These are phyloP conservation scores for Aspergillus quadricinctus DNA, from an alignment of 2,329 filamentous ascomycete genomes.

Conservation along the genomic window DNA sequence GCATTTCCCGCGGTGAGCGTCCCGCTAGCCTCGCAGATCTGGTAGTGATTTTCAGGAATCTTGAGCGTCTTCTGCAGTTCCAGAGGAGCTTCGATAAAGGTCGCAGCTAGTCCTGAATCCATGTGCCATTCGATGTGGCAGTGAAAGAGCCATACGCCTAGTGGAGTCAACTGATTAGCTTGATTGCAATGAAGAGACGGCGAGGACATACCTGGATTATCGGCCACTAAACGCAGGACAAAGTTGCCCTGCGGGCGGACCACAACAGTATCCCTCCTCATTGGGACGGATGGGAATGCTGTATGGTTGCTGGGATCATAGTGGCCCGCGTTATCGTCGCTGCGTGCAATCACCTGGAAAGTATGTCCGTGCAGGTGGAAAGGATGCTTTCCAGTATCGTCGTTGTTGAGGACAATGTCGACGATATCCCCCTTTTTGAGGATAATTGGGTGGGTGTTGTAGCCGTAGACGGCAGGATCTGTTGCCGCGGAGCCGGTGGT, in stretches of 20 bases:
- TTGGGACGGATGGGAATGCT: conserved; percentile 37
- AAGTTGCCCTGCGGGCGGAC: conserved; percentile 48
- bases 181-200: neutral
- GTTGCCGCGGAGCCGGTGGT: conserved; percentile 53
- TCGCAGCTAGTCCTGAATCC: conserved; percentile 48
- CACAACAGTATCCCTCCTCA: conserved; percentile 51
- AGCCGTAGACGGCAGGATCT: conserved; percentile 59
- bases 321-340: conserved; percentile 14
- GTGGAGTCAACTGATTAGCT: neutral
- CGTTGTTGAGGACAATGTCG: conserved; percentile 38
- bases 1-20: conserved; percentile 63
- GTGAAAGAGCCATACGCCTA: conserved; percentile 41
- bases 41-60: conserved; percentile 1
- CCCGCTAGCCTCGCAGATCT: conserved; percentile 35
- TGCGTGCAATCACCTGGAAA: conserved; percentile 57
- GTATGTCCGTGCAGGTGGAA: conserved; percentile 73
- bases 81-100: conserved; percentile 48
- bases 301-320: conserved; percentile 29
- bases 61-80: conserved; percentile 2
- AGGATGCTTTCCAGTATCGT: conserved; percentile 57
- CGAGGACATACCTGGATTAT: conserved; percentile 40
- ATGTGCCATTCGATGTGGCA: conserved; percentile 50
- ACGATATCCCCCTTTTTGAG: conserved; percentile 54
- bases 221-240: conserved; percentile 49
- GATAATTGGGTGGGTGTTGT: conserved; percentile 60